Evolutionary conservation across 2,329 filamentous ascomycete species (phyloP), one percentile per base, ranked within the genome.

Genomic region (Annulohypoxylon truncatum): DNA sequence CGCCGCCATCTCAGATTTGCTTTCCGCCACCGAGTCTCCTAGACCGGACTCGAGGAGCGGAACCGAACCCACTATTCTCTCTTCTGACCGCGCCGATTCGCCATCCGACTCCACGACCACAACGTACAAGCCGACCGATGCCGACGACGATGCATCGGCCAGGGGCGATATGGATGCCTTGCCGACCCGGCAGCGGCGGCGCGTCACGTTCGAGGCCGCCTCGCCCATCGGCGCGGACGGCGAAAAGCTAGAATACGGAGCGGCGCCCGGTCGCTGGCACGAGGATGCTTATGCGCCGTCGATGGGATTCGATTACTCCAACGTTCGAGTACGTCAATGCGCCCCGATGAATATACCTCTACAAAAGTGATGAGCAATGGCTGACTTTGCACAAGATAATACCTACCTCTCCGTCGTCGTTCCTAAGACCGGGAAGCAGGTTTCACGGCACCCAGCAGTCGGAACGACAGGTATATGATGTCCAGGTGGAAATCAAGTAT

Each of bases 401-500:
- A 61, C 91, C 94, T 2, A 89, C 89, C 58, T 89, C 92, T n/a
- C 90, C 93, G 1, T 97, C 93, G 0, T 96, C 93, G 0, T 96
- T 90, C 77, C 83, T 99, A 60, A 91, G 93, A 47, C 89, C 94
- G 2, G 94, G 94, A 15, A 97, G 93, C 79, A 92, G 88, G 73
- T 99, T 97, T 76, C 87, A 88, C 64, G 96, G 96, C 61, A 97
- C 92, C 12, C 96, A 99, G 75, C 92, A 95, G 76, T 98, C 95
- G 2, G 95, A 98, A 77, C 89, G 92, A 64, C 94, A 97, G 77
- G 88, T 92, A 8, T 99, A 99, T 77, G 93, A 97, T 68, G 96
- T 99, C 0, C 92, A 97, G 75, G 96, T 99, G 1, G 94, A 97
- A 77, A 93, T 99, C 72, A 97, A 98, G 80, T 91, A 97, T 80